Evolutionary conservation across 495 filamentous ascomycete species (phyloP).

Genomic region (Aeminium ludgeri): DNA sequence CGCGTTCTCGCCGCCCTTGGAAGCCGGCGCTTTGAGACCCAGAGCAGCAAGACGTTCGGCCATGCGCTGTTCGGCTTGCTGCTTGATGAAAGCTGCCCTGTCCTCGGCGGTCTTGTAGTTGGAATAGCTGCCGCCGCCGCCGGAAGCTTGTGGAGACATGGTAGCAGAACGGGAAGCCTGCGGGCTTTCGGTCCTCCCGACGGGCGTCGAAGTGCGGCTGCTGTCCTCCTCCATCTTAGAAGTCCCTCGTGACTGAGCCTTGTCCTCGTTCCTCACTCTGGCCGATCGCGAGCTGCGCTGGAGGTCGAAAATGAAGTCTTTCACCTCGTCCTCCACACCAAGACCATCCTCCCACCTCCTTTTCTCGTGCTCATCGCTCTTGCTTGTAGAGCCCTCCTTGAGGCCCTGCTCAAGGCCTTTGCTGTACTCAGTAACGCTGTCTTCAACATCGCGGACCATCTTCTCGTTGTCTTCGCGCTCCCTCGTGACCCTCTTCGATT

Average conservation of each 20-base stretch:
- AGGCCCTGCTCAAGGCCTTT: conserved; percentile 69
- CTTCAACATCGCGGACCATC: conserved; percentile 94
- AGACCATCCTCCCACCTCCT: conserved; percentile 93
- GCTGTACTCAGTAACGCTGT: conserved; percentile 82
- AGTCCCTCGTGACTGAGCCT: conserved; percentile 14
- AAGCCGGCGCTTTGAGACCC: conserved; percentile 58
- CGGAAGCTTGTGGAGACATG: conserved; percentile 22
- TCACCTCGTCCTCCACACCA: conserved; percentile 89
- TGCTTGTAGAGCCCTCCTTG: conserved; percentile 58
- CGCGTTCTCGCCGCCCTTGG: conserved; percentile 53
- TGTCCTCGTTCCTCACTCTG: conserved; percentile 60
- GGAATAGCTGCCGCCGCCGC: conserved; percentile 43
- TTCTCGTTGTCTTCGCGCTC: conserved; percentile 88
- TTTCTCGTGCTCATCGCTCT: conserved; percentile 67
- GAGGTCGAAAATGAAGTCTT: conserved; percentile 93
- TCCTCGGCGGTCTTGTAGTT: conserved; percentile 84
- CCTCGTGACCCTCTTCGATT: conserved; percentile 58
- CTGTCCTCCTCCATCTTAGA: conserved; percentile 2
- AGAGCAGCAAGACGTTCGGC: conserved; percentile 91
- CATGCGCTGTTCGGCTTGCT: conserved; percentile 93
- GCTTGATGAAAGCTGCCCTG: conserved; percentile 85
- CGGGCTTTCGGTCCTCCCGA: conserved; percentile 22
- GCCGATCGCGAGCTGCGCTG: conserved; percentile 67
- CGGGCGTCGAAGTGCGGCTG: conserved; percentile 4
- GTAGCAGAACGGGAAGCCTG: conserved; percentile 22